Evolutionary conservation across 768 basidiomycete species (phyloP).

Genomic region (Mycena kentingensis): DNA sequence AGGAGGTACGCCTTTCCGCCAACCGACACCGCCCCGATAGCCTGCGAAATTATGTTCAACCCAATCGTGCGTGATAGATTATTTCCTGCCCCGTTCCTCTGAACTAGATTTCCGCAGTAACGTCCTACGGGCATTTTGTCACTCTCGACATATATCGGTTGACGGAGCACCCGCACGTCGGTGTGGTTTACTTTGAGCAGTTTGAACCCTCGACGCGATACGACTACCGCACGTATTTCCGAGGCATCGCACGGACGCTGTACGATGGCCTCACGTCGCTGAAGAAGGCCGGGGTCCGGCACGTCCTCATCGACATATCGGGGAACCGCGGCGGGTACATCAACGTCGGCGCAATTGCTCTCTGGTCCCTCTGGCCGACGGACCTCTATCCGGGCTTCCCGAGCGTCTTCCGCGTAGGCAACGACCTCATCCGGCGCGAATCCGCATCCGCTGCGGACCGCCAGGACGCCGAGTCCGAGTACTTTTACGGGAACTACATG

Average conservation of each 20-base stretch:
- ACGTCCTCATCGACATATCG: constrained; percentile 19
- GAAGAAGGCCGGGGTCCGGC: constrained; percentile 19
- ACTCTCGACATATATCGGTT: constrained; percentile 22
- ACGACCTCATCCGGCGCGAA: constrained; percentile 17
- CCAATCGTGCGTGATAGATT: constrained; percentile 5
- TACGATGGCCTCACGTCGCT: constrained; percentile 17
- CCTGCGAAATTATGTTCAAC: constrained; percentile 13
- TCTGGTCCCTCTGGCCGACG: constrained; percentile 16
- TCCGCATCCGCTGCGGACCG: constrained; percentile 1
- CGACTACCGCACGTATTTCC: constrained; percentile 9
- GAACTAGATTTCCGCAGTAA: constrained; percentile 3
- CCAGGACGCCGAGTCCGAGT: constrained; percentile 11
- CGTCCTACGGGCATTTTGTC: constrained; percentile 13
- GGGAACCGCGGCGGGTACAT: constrained; percentile 23
- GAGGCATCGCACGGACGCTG: constrained; percentile 3
- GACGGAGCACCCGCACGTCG: constrained; percentile 19
- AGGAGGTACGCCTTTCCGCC: constrained; percentile 1
- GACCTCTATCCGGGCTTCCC: constrained; percentile 22
- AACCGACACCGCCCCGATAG: background rate
- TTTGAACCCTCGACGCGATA: constrained; percentile 11
- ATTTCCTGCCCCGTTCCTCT: too few relatives aligned
- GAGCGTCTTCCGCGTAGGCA: constrained; percentile 9
- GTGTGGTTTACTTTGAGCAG: constrained; percentile 23
- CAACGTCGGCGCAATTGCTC: constrained; percentile 11
- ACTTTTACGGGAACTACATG: constrained; percentile 16